Evolutionary conservation across 2,329 filamentous ascomycete species (phyloP).

Genomic region (Colletotrichum cereale): DNA sequence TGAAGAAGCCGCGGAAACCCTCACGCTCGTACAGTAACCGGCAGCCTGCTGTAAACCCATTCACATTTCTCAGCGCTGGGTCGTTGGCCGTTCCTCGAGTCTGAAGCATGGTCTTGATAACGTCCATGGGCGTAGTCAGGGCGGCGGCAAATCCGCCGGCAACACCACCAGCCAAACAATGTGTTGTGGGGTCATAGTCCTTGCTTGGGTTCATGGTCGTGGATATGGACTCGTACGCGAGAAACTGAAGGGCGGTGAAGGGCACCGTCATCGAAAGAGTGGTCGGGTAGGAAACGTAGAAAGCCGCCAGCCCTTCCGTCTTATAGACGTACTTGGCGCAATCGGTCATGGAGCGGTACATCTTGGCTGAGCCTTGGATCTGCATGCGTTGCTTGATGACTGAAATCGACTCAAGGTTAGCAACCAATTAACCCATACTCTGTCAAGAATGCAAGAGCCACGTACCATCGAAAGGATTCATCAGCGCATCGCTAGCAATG

Average conservation of each 20-base stretch:
- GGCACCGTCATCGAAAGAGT: slow-evolving; percentile 99
- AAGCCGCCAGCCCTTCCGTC: slow-evolving; percentile 88
- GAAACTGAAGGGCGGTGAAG: slow-evolving; percentile 96
- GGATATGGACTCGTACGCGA: slow-evolving; percentile 96
- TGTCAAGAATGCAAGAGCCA: slow-evolving; percentile 44
- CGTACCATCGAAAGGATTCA: slow-evolving; percentile 98
- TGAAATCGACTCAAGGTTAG: slow-evolving; percentile 52
- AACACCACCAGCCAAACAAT: slow-evolving; percentile 91
- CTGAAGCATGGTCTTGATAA: slow-evolving; percentile 97
- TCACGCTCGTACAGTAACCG: slow-evolving; percentile 85
- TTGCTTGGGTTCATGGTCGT: slow-evolving; percentile 90
- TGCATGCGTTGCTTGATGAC: slow-evolving; percentile 99
- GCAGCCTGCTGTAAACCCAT: slow-evolving; percentile 83
- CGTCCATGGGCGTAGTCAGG: slow-evolving; percentile 94
- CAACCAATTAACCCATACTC: neutral
- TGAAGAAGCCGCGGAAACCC: slow-evolving; percentile 89
- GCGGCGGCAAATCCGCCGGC: slow-evolving; percentile 95
- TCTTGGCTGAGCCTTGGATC: slow-evolving; percentile 88
- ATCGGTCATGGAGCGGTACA: slow-evolving; percentile 87
- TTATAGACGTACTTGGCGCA: slow-evolving; percentile 91
- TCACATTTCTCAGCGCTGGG: slow-evolving; percentile 85
- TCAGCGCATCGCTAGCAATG: slow-evolving; percentile 96
- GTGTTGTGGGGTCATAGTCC: slow-evolving; percentile 91
- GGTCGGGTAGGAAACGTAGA: slow-evolving; percentile 98
- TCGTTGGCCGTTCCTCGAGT: slow-evolving; percentile 89